Evolutionary conservation across 176 grass and related monocot species (phyloP), one percentile per base, ranked within the genome.

Genomic region (Bromus sterilis): DNA sequence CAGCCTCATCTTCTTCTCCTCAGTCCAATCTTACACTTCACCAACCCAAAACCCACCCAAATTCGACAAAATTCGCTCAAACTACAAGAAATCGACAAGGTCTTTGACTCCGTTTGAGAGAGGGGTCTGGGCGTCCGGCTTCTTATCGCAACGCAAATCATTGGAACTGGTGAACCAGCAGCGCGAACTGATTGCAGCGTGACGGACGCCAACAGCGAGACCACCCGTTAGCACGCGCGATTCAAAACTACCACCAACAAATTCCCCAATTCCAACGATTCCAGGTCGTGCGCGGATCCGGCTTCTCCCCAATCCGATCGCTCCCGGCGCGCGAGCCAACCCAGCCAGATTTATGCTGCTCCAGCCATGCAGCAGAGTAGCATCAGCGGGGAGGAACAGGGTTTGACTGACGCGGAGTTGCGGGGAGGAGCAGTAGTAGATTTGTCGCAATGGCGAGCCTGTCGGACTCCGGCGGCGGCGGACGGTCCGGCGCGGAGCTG

Each of bases 401-500:
- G 83, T 66, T 90, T 90, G 88, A 82, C 58, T 74, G 30, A 39
- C 24, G 32, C 34, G 28, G 88, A 74, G 51, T 20, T 21, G 48
- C 20, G 26, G 51, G 33, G 56, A 29, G n/a, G n/a, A n/a, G n/a
- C n/a, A n/a, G n/a, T n/a, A n/a, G 78, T 21, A 51, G 78, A 53
- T 36, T 29, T 28, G 59, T 84, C 8, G 21, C 74, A 69, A 90
- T 94, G 89, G 89, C 91, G 66, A 35, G 68, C 34, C 80, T 86
- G 26, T 58, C 92, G 23, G 92, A 94, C 62, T 85, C 95, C 2
- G 72, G 57, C 23, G 53, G 77, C 15, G 74, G 80, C 12, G 89
- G 82, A 75, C 89, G 89, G 66, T 80, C 83, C 0, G 78, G 85
- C 55, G 92, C 82, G 58, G 95, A 95, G 79, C 92, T 95, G 84